phyloP scores from a whole-genome alignment of 1,139 yeast genomes.

The Keqinozyma sinolaborantium region DNA sequence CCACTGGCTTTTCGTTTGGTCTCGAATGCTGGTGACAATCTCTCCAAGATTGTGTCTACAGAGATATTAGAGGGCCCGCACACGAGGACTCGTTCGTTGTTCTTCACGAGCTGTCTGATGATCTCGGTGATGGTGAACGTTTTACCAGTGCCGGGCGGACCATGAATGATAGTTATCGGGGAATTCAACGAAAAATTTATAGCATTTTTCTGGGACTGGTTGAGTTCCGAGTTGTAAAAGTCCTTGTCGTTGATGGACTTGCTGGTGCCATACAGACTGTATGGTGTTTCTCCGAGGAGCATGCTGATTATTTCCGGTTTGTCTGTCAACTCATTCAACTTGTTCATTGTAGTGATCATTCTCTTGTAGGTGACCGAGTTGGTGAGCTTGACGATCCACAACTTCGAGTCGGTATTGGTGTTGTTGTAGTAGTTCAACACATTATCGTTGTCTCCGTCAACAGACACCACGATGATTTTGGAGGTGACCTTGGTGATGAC shows the following conservation, averaged over 20 bases:
- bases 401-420: constrained; percentile 31
- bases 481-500: constrained; percentile 53
- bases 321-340: constrained; percentile 47
- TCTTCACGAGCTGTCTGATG: constrained; percentile 63
- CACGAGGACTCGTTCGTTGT: constrained; percentile 69
- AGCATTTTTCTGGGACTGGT: constrained; percentile 60
- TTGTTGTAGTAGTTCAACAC: constrained; percentile 42
- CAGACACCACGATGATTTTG: constrained; percentile 46
- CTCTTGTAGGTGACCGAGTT: constrained; percentile 71
- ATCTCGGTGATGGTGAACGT: constrained; percentile 87
- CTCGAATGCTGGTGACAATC: constrained; percentile 47
- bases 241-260: constrained; percentile 8
- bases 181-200: constrained; percentile 38
- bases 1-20: constrained; percentile 15
- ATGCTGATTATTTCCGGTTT: constrained; percentile 38
- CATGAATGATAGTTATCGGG: constrained; percentile 44
- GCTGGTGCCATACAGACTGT: constrained; percentile 12
- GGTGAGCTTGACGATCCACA: constrained; percentile 66
- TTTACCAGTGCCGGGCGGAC: constrained; percentile 53
- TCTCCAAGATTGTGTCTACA: constrained; percentile 85
- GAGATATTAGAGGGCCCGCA: constrained; percentile 98
- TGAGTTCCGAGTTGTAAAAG: constrained; percentile 53
- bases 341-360: constrained; percentile 77
- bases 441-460: constrained; percentile 61
- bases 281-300: constrained; percentile 41